Evolutionary conservation across 805 yeast genomes (phyloP).

Genomic region (Martiniozyma abietophila): DNA sequence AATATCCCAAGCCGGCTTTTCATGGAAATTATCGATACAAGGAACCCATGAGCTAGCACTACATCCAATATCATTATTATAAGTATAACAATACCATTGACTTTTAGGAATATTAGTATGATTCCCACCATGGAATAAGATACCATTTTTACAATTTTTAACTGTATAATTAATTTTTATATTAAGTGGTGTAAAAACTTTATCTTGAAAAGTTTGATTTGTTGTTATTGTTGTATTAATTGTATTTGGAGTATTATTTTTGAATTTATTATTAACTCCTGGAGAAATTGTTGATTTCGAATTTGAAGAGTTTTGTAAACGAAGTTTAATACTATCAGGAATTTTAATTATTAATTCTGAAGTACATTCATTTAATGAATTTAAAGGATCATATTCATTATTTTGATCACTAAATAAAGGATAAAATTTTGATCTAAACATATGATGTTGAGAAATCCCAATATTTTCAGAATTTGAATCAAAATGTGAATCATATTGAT

Average conservation of each 20-base stretch:
- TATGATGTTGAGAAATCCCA: constrained; percentile 48
- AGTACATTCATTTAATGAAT: constrained; percentile 31
- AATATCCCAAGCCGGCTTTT: constrained; percentile 84
- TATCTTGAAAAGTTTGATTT: constrained; percentile 21
- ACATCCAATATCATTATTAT: constrained; percentile 65
- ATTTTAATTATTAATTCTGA: constrained; percentile 57
- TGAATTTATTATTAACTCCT: constrained; percentile 27
- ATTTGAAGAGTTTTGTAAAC: constrained; percentile 45
- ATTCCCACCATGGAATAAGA: constrained; percentile 60
- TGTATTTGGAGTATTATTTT: constrained; percentile 26
- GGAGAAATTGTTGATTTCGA: constrained; percentile 26
- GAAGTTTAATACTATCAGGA: constrained; percentile 58
- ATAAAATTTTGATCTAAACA: constrained; percentile 42
- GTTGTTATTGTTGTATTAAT: constrained; percentile 25
- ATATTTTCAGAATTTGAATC: constrained; percentile 35
- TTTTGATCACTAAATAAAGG: constrained; percentile 42
- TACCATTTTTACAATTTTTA: constrained; percentile 60
- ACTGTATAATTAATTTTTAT: constrained; percentile 60
- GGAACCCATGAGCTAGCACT: constrained; percentile 98
- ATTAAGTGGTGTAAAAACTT: constrained; percentile 63
- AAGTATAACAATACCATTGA: constrained; percentile 80
- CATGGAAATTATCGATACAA: constrained; percentile 83
- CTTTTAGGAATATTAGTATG: constrained; percentile 35
- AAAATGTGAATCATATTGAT: constrained; percentile 22
- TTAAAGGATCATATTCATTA: constrained; percentile 21